Conservation (phyloP, 2,329 filamentous ascomycete species). For the Aspergillus viridinutans region DNA sequence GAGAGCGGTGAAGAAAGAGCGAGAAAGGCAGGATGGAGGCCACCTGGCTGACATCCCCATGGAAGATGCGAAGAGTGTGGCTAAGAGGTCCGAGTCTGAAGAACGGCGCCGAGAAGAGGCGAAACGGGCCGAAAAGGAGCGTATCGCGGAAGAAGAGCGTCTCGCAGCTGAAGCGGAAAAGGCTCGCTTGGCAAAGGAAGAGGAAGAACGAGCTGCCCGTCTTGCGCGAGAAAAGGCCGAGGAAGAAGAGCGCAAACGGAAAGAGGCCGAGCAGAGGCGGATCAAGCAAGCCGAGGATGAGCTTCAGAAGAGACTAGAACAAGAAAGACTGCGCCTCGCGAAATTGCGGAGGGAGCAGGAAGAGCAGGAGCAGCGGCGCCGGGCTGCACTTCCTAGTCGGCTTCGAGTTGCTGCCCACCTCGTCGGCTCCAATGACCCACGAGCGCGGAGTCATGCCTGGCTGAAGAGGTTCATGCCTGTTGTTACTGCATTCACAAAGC, state of each 20-base stretch:
- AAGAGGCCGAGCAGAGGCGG: slow-evolving; percentile 41
- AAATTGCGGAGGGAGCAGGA: slow-evolving; percentile 43
- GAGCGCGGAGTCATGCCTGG: slow-evolving; percentile 41
- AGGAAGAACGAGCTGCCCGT: slow-evolving; percentile 32
- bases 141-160: slow-evolving; percentile 27
- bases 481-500: slow-evolving; percentile 40
- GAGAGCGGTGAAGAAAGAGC: slow-evolving; percentile 29
- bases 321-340: slow-evolving; percentile 40
- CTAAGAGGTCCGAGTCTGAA: slow-evolving; percentile 23
- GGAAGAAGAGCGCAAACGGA: slow-evolving; percentile 40
- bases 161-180: slow-evolving; percentile 27
- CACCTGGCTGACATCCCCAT: slow-evolving; percentile 28
- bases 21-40: slow-evolving; percentile 23
- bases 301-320: slow-evolving; percentile 39
- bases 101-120: slow-evolving; percentile 22
- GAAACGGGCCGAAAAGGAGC: slow-evolving; percentile 29
- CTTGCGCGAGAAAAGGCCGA: slow-evolving; percentile 40
- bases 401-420: slow-evolving; percentile 44
- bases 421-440: slow-evolving; percentile 40
- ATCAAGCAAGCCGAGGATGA: slow-evolving; percentile 46
- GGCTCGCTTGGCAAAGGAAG: slow-evolving; percentile 30
- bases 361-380: slow-evolving; percentile 44
- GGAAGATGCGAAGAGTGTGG: slow-evolving; percentile 21
- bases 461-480: slow-evolving; percentile 45
- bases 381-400: slow-evolving; percentile 44